These are phyloP conservation scores for Erodium maritimum DNA, from an alignment of 345 rosid genomes.

Conservation along the genomic window DNA sequence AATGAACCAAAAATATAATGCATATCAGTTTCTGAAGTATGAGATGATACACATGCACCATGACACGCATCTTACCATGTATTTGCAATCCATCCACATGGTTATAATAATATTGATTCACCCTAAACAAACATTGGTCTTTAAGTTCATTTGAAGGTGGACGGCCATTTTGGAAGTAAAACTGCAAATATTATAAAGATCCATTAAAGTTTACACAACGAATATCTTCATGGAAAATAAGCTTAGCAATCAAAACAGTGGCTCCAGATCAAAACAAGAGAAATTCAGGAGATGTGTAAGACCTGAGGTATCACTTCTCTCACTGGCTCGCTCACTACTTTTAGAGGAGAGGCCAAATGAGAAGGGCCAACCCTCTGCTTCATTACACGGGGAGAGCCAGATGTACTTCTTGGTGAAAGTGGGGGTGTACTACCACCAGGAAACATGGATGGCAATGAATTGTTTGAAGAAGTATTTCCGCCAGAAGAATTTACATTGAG, in stretches of 20 bases:
- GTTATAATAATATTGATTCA: slow-evolving; percentile 39
- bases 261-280: neutral
- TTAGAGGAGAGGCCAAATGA: slow-evolving; percentile 61
- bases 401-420: slow-evolving; percentile 67
- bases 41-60: slow-evolving; percentile 1
- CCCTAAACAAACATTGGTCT: slow-evolving; percentile 48
- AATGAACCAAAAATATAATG: slow-evolving; percentile 14
- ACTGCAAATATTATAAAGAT: slow-evolving; percentile 31
- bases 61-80: slow-evolving; percentile 39
- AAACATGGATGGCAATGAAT: slow-evolving; percentile 71
- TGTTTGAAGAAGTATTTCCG: slow-evolving; percentile 34
- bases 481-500: slow-evolving; percentile 30
- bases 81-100: slow-evolving; percentile 47
- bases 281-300: slow-evolving; percentile 8
- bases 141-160: slow-evolving; percentile 61
- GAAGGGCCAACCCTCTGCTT: slow-evolving; percentile 58
- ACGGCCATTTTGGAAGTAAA: slow-evolving; percentile 74
- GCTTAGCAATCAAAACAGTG: neutral
- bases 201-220: slow-evolving; percentile 1
- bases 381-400: slow-evolving; percentile 62
- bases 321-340: slow-evolving; percentile 46
- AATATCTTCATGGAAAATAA: neutral
- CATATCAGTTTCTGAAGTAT: slow-evolving; percentile 5
- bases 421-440: slow-evolving; percentile 77
- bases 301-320: slow-evolving; percentile 86